Conservation (phyloP, 257 asterid species). For the Solanum virginianum region DNA sequence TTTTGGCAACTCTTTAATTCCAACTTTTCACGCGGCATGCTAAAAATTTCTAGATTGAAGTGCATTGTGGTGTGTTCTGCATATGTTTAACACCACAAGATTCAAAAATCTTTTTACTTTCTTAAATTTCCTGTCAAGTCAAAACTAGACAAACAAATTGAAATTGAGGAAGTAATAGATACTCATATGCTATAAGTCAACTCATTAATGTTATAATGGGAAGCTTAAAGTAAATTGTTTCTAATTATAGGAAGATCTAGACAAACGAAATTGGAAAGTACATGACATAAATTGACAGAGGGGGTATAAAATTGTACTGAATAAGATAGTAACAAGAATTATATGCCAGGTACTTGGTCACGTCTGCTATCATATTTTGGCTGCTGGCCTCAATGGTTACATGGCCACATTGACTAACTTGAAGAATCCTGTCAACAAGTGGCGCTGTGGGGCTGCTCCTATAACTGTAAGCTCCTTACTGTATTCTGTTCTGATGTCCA, state of each 20-base stretch:
- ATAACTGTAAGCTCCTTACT: conserved; percentile 46
- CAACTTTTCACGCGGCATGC: background rate
- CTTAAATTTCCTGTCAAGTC: background rate
- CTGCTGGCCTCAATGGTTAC: conserved; percentile 89
- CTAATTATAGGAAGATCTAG: background rate
- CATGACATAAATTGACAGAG: background rate
- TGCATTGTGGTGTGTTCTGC: background rate
- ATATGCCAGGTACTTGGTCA: conserved; percentile 79
- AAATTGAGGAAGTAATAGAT: background rate
- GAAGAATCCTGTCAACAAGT: conserved; percentile 86
- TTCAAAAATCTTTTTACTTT: background rate
- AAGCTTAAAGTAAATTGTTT: background rate
- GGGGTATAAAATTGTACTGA: background rate
- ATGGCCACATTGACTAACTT: conserved; percentile 82
- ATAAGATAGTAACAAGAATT: background rate
- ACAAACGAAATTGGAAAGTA: background rate
- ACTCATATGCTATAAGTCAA: background rate
- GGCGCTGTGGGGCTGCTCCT: conserved; percentile 98
- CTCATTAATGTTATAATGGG: background rate
- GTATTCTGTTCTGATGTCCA: background rate
- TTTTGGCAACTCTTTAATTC: background rate
- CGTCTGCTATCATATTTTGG: conserved; percentile 71
- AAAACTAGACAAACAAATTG: background rate
- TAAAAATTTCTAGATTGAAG: background rate
- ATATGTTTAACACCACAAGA: background rate